These are phyloP conservation scores for Pseudogymnoascus sp. DNA, from an alignment of 2,329 filamentous ascomycete species.

Conservation along the genomic window DNA sequence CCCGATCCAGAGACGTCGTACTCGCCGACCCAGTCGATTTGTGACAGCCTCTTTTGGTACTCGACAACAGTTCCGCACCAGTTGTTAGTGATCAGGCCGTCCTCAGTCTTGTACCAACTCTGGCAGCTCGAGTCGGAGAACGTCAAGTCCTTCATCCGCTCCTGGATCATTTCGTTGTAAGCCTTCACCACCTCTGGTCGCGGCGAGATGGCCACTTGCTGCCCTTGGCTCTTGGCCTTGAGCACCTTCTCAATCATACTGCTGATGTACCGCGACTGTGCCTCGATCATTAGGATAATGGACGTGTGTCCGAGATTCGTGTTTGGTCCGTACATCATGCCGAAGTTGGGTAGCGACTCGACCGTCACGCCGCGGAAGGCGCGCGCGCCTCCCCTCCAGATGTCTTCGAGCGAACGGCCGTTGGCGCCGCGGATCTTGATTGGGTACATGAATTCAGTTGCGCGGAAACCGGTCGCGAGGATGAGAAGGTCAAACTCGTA, in stretches of 20 bases:
- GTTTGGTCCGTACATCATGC: constrained; percentile 52
- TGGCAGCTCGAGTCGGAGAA: constrained; percentile 49
- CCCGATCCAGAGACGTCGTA: constrained; percentile 33
- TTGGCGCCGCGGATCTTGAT: constrained; percentile 43
- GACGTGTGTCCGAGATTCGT: constrained; percentile 42
- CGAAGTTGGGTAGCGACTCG: constrained; percentile 47
- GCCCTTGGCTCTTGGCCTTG: constrained; percentile 33
- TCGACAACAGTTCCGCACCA: constrained; percentile 46
- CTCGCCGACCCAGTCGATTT: constrained; percentile 37
- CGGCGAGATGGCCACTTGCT: constrained; percentile 39
- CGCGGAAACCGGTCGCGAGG: constrained; percentile 51
- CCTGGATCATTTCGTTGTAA: constrained; percentile 42
- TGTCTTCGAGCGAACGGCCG: constrained; percentile 36
- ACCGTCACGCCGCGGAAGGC: constrained; percentile 46
- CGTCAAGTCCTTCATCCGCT: constrained; percentile 33
- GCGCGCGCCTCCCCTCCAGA: constrained; percentile 47
- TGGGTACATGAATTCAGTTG: constrained; percentile 51
- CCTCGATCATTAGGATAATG: constrained; percentile 56
- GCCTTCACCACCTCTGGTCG: constrained; percentile 31
- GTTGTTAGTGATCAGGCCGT: constrained; percentile 50
- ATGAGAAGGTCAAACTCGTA: constrained; percentile 48
- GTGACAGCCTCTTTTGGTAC: constrained; percentile 42
- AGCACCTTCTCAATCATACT: constrained; percentile 42
- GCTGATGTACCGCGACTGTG: constrained; percentile 48
- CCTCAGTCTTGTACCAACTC: constrained; percentile 49